phyloP scores from a whole-genome alignment of 371 early-diverging fungal species.

The Mucor sp. region DNA sequence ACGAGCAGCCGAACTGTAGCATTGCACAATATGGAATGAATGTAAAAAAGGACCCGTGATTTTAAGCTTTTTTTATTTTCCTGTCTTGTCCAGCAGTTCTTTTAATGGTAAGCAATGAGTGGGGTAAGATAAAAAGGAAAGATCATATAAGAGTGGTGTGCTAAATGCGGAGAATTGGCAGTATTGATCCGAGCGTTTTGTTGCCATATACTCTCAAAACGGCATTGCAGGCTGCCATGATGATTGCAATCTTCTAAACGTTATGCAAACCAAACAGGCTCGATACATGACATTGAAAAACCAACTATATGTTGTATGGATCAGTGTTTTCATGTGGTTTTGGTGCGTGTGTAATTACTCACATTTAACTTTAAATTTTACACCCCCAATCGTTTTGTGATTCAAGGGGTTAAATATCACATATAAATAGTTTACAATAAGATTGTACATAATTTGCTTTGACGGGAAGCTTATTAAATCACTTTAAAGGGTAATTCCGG shows the following conservation, averaged over 20 bases:
- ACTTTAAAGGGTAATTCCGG: constrained; percentile 12
- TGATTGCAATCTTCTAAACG: neutral
- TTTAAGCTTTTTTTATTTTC: neutral
- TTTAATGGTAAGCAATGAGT: constrained; percentile 5
- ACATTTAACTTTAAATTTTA: constrained; percentile 2
- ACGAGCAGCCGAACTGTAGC: too few relatives aligned
- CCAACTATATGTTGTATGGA: neutral
- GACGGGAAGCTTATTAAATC: constrained; percentile 13
- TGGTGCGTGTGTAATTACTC: constrained; percentile 4
- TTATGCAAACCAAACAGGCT: neutral
- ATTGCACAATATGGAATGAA: neutral
- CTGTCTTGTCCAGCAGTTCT: neutral
- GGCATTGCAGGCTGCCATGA: neutral
- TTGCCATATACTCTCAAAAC: neutral
- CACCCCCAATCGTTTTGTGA: neutral
- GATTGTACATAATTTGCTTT: neutral
- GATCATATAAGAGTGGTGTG: neutral
- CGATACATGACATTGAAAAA: neutral
- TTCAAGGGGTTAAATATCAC: neutral
- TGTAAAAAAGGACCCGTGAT: neutral
- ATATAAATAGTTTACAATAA: constrained; percentile 23
- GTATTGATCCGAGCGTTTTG: neutral
- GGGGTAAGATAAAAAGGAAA: neutral
- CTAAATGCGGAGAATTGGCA: neutral
- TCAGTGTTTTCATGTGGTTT: constrained; percentile 2